Evolutionary conservation across 2,329 filamentous ascomycete species (phyloP).

Genomic region (Paecilomyces sp.): DNA sequence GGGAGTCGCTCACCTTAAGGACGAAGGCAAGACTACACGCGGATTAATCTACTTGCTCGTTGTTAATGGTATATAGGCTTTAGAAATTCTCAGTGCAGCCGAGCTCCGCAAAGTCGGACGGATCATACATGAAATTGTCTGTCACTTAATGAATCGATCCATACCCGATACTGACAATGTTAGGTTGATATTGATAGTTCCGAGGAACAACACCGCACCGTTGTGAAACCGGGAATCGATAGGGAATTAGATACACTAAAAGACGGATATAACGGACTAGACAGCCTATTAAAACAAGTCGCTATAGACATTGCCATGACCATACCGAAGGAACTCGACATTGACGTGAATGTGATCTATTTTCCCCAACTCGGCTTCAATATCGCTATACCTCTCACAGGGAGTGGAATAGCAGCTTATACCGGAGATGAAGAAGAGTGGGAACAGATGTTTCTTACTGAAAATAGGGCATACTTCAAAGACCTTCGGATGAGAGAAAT

Average conservation of each 20-base stretch:
- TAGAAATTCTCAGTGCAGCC: conserved; percentile 51
- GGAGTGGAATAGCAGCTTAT: conserved; percentile 55
- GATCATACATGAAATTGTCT: conserved; percentile 59
- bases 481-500: conserved; percentile 73
- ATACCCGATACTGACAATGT: conserved; percentile 6
- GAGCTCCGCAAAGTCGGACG: conserved; percentile 61
- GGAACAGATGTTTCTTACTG: conserved; percentile 70
- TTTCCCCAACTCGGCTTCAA: conserved; percentile 90
- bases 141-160: conserved; percentile 2
- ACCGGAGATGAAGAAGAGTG: conserved; percentile 61
- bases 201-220: conserved; percentile 61
- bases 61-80: conserved; percentile 37
- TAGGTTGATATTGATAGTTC: conserved; percentile 74
- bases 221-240: conserved; percentile 67
- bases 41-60: background rate
- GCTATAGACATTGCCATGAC: conserved; percentile 55
- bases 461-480: conserved; percentile 75
- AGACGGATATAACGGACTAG: conserved; percentile 68
- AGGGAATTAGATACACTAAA: conserved; percentile 70
- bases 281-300: conserved; percentile 62
- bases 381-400: conserved; percentile 62
- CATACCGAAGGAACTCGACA: conserved; percentile 52
- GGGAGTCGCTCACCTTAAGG: conserved; percentile 46
- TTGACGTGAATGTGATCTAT: conserved; percentile 70
- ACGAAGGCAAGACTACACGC: conserved; percentile 39